Evolutionary conservation across 1,284 basidiomycete species (phyloP), one percentile per base, ranked within the genome.

Genomic region (Rhodotorula sp.): DNA sequence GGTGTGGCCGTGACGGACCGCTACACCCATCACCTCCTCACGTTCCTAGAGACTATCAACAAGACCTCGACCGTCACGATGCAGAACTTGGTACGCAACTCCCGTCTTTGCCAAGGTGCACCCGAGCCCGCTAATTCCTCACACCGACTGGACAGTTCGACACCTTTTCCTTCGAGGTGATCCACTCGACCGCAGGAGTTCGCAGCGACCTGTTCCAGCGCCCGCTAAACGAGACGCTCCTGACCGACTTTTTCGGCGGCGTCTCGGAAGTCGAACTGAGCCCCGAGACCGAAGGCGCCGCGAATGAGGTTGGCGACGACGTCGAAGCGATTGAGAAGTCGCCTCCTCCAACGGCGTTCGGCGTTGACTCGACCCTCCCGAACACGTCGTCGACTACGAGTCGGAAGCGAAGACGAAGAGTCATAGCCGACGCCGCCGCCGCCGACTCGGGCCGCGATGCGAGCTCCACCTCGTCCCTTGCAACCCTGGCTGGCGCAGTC

Each of bases 181-280:
- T 97, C 77, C 86, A 87, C 65, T 98, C 95, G 0, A 87, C 91
- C 77, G 87, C 94, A 0, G 93, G 93, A 19, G 89, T 98, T 19
- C 89, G 94, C 55, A 87, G 87, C 19, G 91, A 95, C 77, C 85
- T 98, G 19, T 97, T 93, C 81, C 72, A 75, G 19, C 85, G 91
- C n/a, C 82, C 86, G 2, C 83, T 94, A 16, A 82, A 85, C 58
- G 81, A 87, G n/a, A 87, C 90, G 0, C 86, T 89, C 23, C 86
- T 98, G 71, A 97, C 95, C 6, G 95, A 98, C 81, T 99, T 99
- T 81, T 93, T 99, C 77, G 95, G 95, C 4, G 93, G 91, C 1
- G 92, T 97, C 15, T 86, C 91, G 5, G 89, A 90, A 70, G 92
- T 90, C 0, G 92, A 97, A n/a, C 47, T 71, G 45, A 23, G 28